Base-by-base conservation (phyloP, 805 yeast genomes). In the Tetrapisispora taiwanensis region DNA sequence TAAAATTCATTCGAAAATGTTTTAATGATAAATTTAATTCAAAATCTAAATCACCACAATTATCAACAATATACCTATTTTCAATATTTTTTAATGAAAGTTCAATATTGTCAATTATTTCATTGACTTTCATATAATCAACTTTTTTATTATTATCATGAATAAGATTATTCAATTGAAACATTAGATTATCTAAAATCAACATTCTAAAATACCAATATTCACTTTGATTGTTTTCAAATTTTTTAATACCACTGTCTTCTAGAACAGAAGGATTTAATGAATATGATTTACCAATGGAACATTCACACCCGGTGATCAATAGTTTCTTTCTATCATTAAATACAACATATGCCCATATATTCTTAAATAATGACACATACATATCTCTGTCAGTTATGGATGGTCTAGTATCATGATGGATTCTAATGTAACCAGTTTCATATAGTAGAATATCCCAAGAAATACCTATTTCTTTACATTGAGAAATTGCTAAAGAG, bases 291-390 rank as follows among this genome's bases (percentile, higher is more conserved):
- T 55, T 59, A 9, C 52, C 54, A 14, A 57, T 48, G 12, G 49
- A 42, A 43, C 61, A 57, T 41, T 58, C 63, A 39, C 52, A 57
- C 12, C 66, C 66, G 35, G 52, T 59, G 9, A 57, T 43, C 7
- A 61, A 41, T 10, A 53, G 46, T 49, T 56, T 43, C 26, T 61
- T 61, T 32, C 66, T 53, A 40, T 61, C 66, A 63, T 62, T 60
- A 42, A 42, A 50, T 17, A 61, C 28, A 7, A 58, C 53, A 34
- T 52, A 52, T 13, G 54, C 34, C 64, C 65, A 61, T 10, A 60
- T 50, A 34, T 43, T 50, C 35, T 48, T 50, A 36, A 48, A 56
- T 3, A 54, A 33, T 45, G 5, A 43, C 31, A 32, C 14, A 32
- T 57, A 52, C 4, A 50, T 55, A 8, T 44, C 46, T 4, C 48